Conservation (phyloP, 1,284 basidiomycete genomes). For the Termitomyces sp. region DNA sequence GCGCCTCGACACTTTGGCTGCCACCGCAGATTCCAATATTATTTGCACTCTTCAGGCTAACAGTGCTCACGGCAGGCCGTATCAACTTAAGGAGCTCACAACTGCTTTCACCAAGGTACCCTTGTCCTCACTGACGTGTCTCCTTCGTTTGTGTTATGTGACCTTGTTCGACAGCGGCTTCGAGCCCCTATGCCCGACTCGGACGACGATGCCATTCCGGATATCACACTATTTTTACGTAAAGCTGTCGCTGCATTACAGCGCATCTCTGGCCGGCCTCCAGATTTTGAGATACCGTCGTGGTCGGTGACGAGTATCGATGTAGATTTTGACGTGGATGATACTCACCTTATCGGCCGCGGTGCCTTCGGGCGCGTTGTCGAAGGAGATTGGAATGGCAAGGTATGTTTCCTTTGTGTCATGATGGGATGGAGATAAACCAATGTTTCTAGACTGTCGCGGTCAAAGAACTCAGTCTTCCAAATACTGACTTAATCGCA, state of each 20-base stretch:
- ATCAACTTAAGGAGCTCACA: conserved; percentile 13
- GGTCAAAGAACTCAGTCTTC: conserved; percentile 22
- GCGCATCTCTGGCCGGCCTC: conserved; percentile 15
- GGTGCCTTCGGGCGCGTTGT: conserved; percentile 25
- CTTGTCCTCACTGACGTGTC: background rate
- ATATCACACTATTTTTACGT: conserved; percentile 17
- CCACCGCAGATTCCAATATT: conserved; percentile 4
- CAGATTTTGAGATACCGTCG: conserved; percentile 15
- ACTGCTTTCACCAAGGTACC: conserved; percentile 14
- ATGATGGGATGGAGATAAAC: background rate
- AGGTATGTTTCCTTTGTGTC: conserved; percentile 11
- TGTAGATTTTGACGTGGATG: conserved; percentile 19
- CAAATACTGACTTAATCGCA: conserved; percentile 11
- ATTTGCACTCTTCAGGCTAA: conserved; percentile 9
- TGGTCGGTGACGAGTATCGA: conserved; percentile 26
- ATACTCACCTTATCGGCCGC: conserved; percentile 17
- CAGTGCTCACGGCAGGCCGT: conserved; percentile 3
- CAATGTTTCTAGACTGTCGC: conserved; percentile 19
- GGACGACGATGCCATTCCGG: conserved; percentile 5
- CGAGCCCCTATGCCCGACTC: background rate
- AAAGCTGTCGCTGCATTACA: conserved; percentile 19
- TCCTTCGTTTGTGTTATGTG: too few species aligned
- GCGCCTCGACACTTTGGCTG: conserved; percentile 4
- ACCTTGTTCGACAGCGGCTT: conserved; percentile 4
- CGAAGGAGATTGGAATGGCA: conserved; percentile 22